Base-by-base conservation (phyloP, 176 grass and related monocot genomes). In the Oryza rufipogon region DNA sequence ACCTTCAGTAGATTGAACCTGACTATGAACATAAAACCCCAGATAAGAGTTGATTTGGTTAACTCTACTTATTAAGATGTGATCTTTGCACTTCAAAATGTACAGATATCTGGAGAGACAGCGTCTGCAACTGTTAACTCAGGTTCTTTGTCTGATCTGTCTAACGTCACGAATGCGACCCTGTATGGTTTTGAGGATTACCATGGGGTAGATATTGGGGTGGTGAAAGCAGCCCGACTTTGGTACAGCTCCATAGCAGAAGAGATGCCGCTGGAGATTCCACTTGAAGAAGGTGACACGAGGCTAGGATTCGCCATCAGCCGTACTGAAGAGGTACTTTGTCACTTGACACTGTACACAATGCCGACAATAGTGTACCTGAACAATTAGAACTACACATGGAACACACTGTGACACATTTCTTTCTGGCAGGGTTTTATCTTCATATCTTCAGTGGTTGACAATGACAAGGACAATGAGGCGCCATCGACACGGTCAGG, bases 161-260 rank as follows among this genome's bases (percentile, higher is more conserved):
- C 84, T 2, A 86, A 88, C 2, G 80, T 94, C 38, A 90, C 85
- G 64, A 94, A 97, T 66, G 87, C 88, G 3, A 91, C 86, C 13
- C 81, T 97, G 14, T 94, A 94, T 14, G 94, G 94, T 34, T 97
- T 94, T 19, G 94, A 97, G 84, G 94, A 97, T 63, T 94, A 97
- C 72, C 94, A 92, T 42, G 94, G 94, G 3, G 84, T 96, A 64
- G 94, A 96, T 60, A 92, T 96, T 64, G 94, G 91, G 15, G 94
- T 94, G 11, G 89, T 97, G 46, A 97, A 94, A 85, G 91, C 89
- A n/a, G 87, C 86, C 71, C 81, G 89, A 66, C 85, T 97, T 17
- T 97, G 94, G 94, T 97, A 94, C 60, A 68, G 88, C 68, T 85
- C 79, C 28, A 70, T 69, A 16, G 91, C 89, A 11, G 91, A 89